Base-by-base conservation (phyloP, 2,329 filamentous ascomycete species). In the Exophiala aquamarina region DNA sequence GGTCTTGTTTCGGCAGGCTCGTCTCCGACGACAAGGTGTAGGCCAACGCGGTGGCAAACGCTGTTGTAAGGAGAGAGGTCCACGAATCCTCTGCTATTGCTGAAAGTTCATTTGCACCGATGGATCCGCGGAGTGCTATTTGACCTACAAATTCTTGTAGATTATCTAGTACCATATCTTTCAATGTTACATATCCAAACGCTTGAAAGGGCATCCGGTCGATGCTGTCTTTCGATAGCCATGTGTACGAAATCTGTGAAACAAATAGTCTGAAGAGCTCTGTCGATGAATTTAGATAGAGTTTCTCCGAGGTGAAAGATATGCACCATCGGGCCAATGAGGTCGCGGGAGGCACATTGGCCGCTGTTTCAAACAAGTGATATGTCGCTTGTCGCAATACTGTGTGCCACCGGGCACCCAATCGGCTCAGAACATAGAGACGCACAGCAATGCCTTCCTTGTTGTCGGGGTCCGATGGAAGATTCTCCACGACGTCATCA, bases 301-400 rank as follows among this genome's bases (percentile, higher is more conserved):
- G 76, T 1, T 77, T 75, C 10, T 65, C 68, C 3, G 91, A 82
- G 23, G 96, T 82, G 10, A 78, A 73, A 3, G 67, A 64, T 34
- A 96, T 74, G 58, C 89, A 94, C 41, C 78, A 78, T 45, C 79
- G 80, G 1, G 92, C 91, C 68, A 96, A 86, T 15, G 75, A 71
- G 15, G 77, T 74, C 5, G 86, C 86, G 9, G 71, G 68, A 3
- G 77, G 69, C 11, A 95, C 81, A 47, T 83, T 82, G 1, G 87
- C 89, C 2, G 91, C 87, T 0, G 86, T 89, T 65, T 97, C 93
- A 59, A 97, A 95, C 17, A 97, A 90, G 65, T 93, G 87, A 64
- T 96, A 98, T 14, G 95, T 87, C 56, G 89, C 90, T 55, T 87
- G 83, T 41, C 91, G 84, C 34, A 96, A 76, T 15, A 97, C 75